phyloP scores from a whole-genome alignment of 352 stramenopile genomes.

The Phytophthora capsici region DNA sequence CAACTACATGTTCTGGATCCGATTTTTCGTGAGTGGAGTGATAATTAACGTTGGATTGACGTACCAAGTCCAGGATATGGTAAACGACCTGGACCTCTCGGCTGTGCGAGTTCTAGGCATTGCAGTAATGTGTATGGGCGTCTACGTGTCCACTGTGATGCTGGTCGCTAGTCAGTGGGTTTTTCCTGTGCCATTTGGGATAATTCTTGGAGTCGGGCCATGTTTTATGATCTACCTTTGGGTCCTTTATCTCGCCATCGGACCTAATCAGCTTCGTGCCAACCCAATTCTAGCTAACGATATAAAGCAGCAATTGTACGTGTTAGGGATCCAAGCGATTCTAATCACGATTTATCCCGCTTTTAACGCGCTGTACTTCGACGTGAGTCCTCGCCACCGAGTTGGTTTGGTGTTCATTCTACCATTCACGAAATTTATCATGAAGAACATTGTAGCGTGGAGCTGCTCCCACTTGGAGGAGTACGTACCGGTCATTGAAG shows the following conservation, averaged over 20 bases:
- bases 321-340: no score
- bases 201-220: slow-evolving; percentile 22
- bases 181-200: slow-evolving; percentile 47
- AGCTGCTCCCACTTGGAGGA: slow-evolving; percentile 27
- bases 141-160: slow-evolving; percentile 25
- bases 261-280: slow-evolving; percentile 3
- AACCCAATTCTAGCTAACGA: slow-evolving; percentile 11
- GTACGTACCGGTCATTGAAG: slow-evolving; percentile 29
- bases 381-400: slow-evolving; percentile 1
- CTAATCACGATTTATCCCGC: slow-evolving; percentile 21
- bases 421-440: slow-evolving; percentile 21
- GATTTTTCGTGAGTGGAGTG: slow-evolving; percentile 14
- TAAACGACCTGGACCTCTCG: slow-evolving; percentile 1
- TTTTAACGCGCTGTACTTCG: slow-evolving; percentile 19
- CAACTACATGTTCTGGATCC: slow-evolving; percentile 39
- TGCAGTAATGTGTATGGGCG: neutral
- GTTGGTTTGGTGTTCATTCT: slow-evolving; percentile 21
- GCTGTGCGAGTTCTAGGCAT: slow-evolving; percentile 3
- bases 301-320: slow-evolving; percentile 7
- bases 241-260: slow-evolving; percentile 15
- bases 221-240: slow-evolving; percentile 15
- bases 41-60: slow-evolving; percentile 9
- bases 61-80: slow-evolving; percentile 15
- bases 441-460: slow-evolving; percentile 37
- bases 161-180: slow-evolving; percentile 31